These are phyloP conservation scores for Fraxinus quadrangulata DNA, from an alignment of 257 asterid genomes.

Conservation along the genomic window DNA sequence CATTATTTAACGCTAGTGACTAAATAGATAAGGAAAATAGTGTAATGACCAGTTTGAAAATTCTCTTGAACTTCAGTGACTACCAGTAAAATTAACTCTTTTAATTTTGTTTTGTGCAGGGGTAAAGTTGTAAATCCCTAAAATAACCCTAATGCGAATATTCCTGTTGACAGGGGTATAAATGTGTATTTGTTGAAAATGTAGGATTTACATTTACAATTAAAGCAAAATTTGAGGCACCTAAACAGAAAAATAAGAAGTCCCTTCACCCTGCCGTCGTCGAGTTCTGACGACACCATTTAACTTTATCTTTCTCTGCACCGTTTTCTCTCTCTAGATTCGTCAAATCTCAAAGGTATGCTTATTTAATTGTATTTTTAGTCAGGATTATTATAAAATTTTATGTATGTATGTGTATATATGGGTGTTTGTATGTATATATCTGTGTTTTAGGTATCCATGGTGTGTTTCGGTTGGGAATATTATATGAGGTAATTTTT, in stretches of 20 bases:
- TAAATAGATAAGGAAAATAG: too few relatives aligned
- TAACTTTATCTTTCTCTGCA: neutral
- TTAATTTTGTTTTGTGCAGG: neutral
- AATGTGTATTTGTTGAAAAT: conserved; percentile 6
- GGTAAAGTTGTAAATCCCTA: neutral
- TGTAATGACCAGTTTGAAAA: neutral
- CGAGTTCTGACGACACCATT: conserved; percentile 3
- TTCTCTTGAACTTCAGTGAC: neutral
- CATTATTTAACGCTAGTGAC: too few relatives aligned
- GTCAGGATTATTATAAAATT: neutral
- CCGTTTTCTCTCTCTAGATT: neutral
- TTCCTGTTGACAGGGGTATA: neutral
- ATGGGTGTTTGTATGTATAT: neutral
- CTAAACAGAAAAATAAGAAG: conserved; percentile 1
- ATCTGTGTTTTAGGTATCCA: neutral
- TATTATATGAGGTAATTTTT: conserved; percentile 16
- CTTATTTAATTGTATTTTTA: neutral
- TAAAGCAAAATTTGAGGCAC: neutral
- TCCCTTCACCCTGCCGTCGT: conserved; percentile 1
- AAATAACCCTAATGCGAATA: neutral
- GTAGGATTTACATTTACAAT: neutral
- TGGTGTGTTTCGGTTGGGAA: conserved; percentile 21
- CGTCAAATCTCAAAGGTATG: conserved; percentile 1
- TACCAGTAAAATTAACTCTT: neutral
- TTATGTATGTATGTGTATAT: neutral